phyloP scores from a whole-genome alignment of 1,284 basidiomycete genomes.

The Leccinum solheimii region DNA sequence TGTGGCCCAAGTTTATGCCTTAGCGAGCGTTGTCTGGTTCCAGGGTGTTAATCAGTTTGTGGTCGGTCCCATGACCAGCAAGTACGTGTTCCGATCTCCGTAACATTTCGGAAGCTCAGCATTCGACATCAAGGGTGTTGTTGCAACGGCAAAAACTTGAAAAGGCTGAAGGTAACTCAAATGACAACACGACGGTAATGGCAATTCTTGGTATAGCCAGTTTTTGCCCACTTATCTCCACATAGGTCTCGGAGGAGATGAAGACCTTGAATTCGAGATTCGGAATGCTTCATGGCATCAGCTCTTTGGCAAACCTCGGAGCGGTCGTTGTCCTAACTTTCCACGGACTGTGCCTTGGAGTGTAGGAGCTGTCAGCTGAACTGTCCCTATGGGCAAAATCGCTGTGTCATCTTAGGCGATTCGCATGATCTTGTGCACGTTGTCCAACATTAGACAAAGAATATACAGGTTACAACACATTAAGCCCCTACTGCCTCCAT shows the following conservation, averaged over 20 bases:
- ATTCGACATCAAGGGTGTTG: conserved; percentile 52
- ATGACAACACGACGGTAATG: conserved; percentile 62
- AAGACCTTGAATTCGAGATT: conserved; percentile 67
- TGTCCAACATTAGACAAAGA: conserved; percentile 18
- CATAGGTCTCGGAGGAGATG: conserved; percentile 68
- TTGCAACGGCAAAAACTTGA: conserved; percentile 71
- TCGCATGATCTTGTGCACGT: background rate
- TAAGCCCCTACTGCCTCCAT: conserved; percentile 74
- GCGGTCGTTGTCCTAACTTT: conserved; percentile 63
- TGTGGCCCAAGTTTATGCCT: conserved; percentile 69
- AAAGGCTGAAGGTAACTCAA: conserved; percentile 70
- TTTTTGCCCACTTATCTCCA: background rate
- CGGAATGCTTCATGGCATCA: conserved; percentile 64
- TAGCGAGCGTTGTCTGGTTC: conserved; percentile 46
- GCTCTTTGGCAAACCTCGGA: conserved; percentile 64
- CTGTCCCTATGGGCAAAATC: background rate
- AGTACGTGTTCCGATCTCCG: conserved; percentile 41
- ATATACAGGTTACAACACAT: conserved; percentile 33
- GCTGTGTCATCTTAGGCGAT: background rate
- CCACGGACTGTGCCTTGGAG: conserved; percentile 75
- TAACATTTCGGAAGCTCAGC: conserved; percentile 1
- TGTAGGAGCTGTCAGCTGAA: conserved; percentile 27
- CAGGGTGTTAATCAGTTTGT: conserved; percentile 61
- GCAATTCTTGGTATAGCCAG: background rate
- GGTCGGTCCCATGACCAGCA: conserved; percentile 67